Base-by-base conservation (phyloP, 2,329 filamentous ascomycete species). In the Diaporthe sp. region DNA sequence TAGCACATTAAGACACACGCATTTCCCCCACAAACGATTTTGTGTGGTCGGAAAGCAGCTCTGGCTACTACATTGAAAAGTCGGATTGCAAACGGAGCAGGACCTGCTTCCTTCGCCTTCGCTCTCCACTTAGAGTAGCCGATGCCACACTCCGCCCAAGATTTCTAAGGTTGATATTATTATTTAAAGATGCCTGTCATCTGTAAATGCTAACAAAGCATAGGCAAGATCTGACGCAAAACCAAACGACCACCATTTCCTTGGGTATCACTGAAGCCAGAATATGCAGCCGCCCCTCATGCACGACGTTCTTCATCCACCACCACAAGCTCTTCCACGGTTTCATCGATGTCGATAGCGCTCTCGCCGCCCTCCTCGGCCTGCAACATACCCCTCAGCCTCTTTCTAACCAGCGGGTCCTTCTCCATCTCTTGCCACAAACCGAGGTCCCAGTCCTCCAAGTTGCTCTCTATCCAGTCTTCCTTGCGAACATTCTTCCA, bases 381-480 rank as follows among this genome's bases (percentile, higher is more conserved):
- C 39, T 60, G 68, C 28, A 76, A 42, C 77, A 89, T 83, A 76
- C 81, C 81, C 70, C 81, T 83, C 57, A 91, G 78, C 44, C 85
- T 83, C 76, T 85, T 84, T 58, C 81, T 82, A 10, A 90, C 83
- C 0, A 77, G 82, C 2, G 87, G 84, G 65, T 91, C 87, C 80
- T 87, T 85, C 81, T 91, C 90, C 77, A 91, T 81, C 80, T 91
- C 89, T 81, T 91, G 90, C 90, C 90, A 91, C 8, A 91, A 80
- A 79, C 88, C 87, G 4, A 91, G 79, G 20, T 88, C 85, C 86
- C 88, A 88, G 71, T 90, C 87, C 76, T 89, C 88, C 8, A 85
- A 80, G 53, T 72, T 42, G 57, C 78, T 68, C 1, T 76, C 73
- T 42, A 75, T 73, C 73, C 75, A 75, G 37, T 75, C 55, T 8